phyloP scores from a whole-genome alignment of 1,139 yeast species.

The Hyphopichia khmerensis region DNA sequence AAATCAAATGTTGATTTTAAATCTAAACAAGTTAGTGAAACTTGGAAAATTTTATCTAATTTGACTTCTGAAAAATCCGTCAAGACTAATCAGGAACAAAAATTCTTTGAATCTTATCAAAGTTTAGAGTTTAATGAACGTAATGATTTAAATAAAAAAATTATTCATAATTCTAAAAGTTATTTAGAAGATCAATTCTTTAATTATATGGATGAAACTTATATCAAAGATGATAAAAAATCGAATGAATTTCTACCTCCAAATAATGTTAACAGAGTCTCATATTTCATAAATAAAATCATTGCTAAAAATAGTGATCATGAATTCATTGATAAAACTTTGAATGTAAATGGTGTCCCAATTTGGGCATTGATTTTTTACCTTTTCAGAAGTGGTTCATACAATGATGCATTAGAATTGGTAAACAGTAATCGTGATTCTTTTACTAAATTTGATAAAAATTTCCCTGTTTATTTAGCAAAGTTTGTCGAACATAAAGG shows the following conservation, averaged over 20 bases:
- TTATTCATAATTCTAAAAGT: conserved; percentile 55
- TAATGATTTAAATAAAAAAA: conserved; percentile 42
- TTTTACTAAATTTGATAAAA: conserved; percentile 80
- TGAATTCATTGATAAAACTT: conserved; percentile 28
- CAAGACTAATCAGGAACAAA: conserved; percentile 44
- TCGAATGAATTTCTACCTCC: conserved; percentile 55
- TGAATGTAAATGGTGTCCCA: conserved; percentile 73
- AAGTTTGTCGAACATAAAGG: conserved; percentile 66
- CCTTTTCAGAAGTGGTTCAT: conserved; percentile 78
- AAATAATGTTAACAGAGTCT: conserved; percentile 67
- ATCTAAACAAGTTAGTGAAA: conserved; percentile 62
- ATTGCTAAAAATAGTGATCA: conserved; percentile 34
- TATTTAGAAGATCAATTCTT: conserved; percentile 77
- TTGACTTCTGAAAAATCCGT: conserved; percentile 37
- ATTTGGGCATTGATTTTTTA: conserved; percentile 91
- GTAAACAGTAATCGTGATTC: conserved; percentile 39
- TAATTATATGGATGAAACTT: conserved; percentile 70
- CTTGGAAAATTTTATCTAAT: conserved; percentile 57
- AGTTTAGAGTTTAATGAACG: conserved; percentile 13
- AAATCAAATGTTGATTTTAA: conserved; percentile 52
- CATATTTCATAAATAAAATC: conserved; percentile 61
- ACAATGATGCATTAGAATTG: conserved; percentile 65
- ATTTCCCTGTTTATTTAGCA: conserved; percentile 77
- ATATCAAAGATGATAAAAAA: conserved; percentile 57
- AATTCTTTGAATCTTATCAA: conserved; percentile 39